phyloP scores from a whole-genome alignment of 106 monocot species.

The Triglochin maritima region DNA sequence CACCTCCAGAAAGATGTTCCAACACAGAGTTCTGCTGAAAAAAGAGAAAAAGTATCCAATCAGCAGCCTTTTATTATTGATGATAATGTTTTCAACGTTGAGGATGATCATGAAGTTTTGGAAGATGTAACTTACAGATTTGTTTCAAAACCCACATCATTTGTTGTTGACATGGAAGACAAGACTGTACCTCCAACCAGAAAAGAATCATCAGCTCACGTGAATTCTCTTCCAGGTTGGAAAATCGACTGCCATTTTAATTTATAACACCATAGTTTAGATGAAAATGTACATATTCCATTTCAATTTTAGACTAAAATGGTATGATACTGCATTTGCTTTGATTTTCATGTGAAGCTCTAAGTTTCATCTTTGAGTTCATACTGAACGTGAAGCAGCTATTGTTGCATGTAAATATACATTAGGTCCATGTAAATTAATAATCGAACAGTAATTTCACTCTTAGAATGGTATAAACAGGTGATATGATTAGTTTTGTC shows the following conservation, averaged over 20 bases:
- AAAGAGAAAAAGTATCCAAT: not conserved
- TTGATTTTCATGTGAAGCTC: too few species aligned
- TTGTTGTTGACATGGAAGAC: too few species aligned
- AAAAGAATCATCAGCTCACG: not conserved
- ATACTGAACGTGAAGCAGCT: too few species aligned
- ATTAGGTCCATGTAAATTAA: too few species aligned
- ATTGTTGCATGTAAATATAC: too few species aligned
- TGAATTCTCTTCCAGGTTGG: not conserved
- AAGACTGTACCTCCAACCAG: too few species aligned
- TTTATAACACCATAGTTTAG: not conserved
- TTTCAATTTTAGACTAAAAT: too few species aligned
- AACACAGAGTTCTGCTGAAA: not conserved
- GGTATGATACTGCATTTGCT: too few species aligned
- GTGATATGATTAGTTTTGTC: not conserved
- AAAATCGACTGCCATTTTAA: not conserved
- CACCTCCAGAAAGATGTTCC: not conserved
- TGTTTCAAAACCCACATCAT: not conserved
- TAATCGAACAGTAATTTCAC: too few species aligned
- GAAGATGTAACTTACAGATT: not conserved
- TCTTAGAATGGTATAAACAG: too few species aligned
- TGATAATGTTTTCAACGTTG: conserved; percentile 7
- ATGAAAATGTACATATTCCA: too few species aligned
- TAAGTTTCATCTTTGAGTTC: too few species aligned
- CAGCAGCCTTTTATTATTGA: not conserved
- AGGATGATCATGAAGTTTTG: conserved; percentile 3